These are phyloP conservation scores for Brettanomyces custersianus DNA, from an alignment of 805 yeast species.

Conservation along the genomic window DNA sequence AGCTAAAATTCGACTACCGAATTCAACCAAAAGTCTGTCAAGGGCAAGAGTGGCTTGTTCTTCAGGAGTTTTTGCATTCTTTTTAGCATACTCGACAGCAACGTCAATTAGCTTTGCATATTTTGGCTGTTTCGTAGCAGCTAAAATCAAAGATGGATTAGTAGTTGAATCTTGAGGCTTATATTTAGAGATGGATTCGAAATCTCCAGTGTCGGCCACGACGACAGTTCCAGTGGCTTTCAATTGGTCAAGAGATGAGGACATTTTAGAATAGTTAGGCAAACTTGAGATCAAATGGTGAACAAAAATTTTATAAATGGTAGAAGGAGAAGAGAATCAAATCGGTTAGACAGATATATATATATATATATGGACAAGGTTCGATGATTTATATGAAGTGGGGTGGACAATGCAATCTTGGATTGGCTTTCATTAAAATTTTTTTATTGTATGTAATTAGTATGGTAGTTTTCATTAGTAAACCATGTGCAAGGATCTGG, in stretches of 20 bases:
- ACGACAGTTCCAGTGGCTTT: slow-evolving; percentile 94
- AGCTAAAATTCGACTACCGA: slow-evolving; percentile 85
- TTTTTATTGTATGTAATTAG: too few relatives aligned
- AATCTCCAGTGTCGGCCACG: slow-evolving; percentile 98
- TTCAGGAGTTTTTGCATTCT: slow-evolving; percentile 45
- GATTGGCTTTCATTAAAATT: too few relatives aligned
- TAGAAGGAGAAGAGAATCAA: too few relatives aligned
- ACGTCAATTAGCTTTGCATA: slow-evolving; percentile 84
- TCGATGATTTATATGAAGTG: too few relatives aligned
- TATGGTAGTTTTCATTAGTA: too few relatives aligned
- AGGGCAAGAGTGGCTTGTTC: slow-evolving; percentile 76
- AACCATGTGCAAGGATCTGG: too few relatives aligned
- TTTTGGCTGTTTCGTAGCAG: slow-evolving; percentile 86
- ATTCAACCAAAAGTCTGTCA: slow-evolving; percentile 89
- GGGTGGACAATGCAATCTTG: too few relatives aligned
- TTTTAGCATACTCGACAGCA: slow-evolving; percentile 81
- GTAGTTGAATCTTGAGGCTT: slow-evolving; percentile 99
- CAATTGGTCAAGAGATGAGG: slow-evolving; percentile 86
- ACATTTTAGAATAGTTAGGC: too few relatives aligned
- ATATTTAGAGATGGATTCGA: slow-evolving; percentile 93
- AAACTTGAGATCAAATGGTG: too few relatives aligned
- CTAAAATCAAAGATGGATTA: slow-evolving; percentile 94
- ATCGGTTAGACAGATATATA: too few relatives aligned
- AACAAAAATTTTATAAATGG: too few relatives aligned
- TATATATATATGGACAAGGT: too few relatives aligned